Evolutionary conservation across 257 asterid genomes (phyloP).

Genomic region (Solanum dulcamara): DNA sequence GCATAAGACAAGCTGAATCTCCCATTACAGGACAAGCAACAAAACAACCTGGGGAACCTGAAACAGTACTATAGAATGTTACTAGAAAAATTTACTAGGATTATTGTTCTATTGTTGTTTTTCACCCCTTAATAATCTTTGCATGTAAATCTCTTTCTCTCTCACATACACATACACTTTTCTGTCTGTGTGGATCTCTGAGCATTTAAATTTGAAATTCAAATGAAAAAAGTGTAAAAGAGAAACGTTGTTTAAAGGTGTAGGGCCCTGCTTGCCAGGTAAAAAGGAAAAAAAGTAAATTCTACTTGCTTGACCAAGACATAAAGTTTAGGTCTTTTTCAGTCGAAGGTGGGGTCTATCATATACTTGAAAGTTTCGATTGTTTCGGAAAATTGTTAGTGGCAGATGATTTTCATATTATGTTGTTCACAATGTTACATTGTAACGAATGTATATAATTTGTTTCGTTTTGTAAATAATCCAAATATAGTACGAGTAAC

Average conservation of each 20-base stretch:
- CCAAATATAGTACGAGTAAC: background rate
- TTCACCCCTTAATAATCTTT: background rate
- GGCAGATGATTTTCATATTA: background rate
- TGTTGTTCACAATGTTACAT: background rate
- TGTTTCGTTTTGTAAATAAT: background rate
- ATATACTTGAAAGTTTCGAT: background rate
- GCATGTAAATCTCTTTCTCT: background rate
- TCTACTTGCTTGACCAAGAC: background rate
- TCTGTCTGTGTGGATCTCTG: background rate
- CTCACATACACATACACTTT: background rate
- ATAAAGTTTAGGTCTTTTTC: background rate
- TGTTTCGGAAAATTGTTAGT: background rate
- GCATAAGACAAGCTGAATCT: conserved; percentile 73
- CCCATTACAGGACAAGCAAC: conserved; percentile 35
- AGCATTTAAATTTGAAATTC: conserved; percentile 57
- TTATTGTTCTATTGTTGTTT: background rate
- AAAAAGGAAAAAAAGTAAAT: background rate
- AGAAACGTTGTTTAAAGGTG: background rate
- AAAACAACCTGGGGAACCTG: background rate
- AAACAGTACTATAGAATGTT: background rate
- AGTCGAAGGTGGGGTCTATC: background rate
- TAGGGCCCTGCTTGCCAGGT: background rate
- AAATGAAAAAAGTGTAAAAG: conserved; percentile 17
- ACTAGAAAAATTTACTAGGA: background rate
- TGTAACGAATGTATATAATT: background rate